phyloP scores from a whole-genome alignment of 177 flowering plant species.

The Vitis hybrid region DNA sequence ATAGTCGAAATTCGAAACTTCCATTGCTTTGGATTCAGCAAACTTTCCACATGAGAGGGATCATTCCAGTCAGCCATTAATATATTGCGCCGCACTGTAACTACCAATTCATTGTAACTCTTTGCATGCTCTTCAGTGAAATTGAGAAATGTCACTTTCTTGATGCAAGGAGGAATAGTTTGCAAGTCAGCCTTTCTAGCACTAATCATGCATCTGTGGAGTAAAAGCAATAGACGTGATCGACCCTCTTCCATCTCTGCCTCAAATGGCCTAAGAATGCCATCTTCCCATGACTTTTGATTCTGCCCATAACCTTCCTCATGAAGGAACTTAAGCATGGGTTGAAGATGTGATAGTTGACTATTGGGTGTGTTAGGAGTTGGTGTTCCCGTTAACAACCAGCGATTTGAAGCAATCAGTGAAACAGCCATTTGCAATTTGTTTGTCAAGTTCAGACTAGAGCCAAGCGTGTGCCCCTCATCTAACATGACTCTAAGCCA shows the following conservation, averaged over 20 bases:
- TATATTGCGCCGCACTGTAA: slow-evolving; percentile 86
- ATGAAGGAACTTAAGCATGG: slow-evolving; percentile 86
- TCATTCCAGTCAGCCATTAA: slow-evolving; percentile 99
- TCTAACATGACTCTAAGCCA: slow-evolving; percentile 92
- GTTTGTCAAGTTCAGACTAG: slow-evolving; percentile 86
- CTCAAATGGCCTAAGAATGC: slow-evolving; percentile 90
- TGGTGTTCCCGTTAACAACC: slow-evolving; percentile 97
- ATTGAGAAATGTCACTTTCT: slow-evolving; percentile 61
- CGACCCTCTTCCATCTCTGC: slow-evolving; percentile 92
- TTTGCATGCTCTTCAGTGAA: slow-evolving; percentile 83
- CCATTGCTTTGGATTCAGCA: slow-evolving; percentile 95
- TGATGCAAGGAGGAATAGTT: slow-evolving; percentile 89
- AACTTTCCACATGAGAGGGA: slow-evolving; percentile 95
- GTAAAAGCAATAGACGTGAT: slow-evolving; percentile 66
- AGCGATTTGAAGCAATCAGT: slow-evolving; percentile 69
- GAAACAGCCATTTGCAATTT: slow-evolving; percentile 90
- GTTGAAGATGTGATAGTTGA: slow-evolving; percentile 86
- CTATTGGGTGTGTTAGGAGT: slow-evolving; percentile 91
- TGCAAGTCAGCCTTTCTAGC: slow-evolving; percentile 84
- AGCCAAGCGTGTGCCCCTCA: slow-evolving; percentile 98
- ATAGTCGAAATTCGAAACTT: slow-evolving; percentile 77
- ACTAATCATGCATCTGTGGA: slow-evolving; percentile 90
- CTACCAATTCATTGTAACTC: slow-evolving; percentile 93
- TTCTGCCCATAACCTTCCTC: slow-evolving; percentile 82
- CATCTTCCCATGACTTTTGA: slow-evolving; percentile 89